phyloP scores from a whole-genome alignment of 2,329 filamentous ascomycete genomes.

The Pseudofabraea citricarpa region DNA sequence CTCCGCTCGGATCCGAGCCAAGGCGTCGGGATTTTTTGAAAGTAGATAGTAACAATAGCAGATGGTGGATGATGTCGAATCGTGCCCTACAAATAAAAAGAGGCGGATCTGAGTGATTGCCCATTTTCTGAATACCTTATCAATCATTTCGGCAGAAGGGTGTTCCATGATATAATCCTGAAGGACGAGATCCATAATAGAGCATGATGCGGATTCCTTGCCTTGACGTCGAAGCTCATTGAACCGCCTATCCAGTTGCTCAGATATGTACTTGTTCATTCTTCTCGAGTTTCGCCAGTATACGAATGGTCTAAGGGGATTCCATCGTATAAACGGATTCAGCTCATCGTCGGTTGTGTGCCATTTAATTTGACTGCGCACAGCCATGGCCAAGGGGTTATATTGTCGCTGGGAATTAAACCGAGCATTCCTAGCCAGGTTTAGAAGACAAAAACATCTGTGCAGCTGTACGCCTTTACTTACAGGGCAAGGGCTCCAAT shows the following conservation, averaged over 20 bases:
- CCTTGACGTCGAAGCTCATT: not conserved
- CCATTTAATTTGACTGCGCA: constrained; percentile 6
- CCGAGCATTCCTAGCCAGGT: not conserved
- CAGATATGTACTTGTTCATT: constrained; percentile 11
- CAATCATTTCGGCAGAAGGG: constrained; percentile 4
- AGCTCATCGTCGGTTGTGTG: not conserved
- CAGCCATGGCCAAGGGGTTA: constrained; percentile 10
- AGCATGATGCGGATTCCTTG: constrained; percentile 1
- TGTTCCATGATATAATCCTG: constrained; percentile 5
- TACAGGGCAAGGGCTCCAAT: constrained; percentile 14
- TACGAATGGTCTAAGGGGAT: constrained; percentile 4
- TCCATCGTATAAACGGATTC: constrained; percentile 7
- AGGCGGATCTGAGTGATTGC: constrained; percentile 14
- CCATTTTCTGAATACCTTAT: constrained; percentile 5
- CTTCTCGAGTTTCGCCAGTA: constrained; percentile 6
- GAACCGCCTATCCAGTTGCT: constrained; percentile 7
- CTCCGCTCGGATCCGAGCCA: constrained; percentile 8
- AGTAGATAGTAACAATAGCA: constrained; percentile 11
- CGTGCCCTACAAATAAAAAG: constrained; percentile 16
- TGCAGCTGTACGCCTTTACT: no score
- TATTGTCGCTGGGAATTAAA: constrained; percentile 9
- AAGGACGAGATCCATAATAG: constrained; percentile 12
- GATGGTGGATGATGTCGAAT: constrained; percentile 10
- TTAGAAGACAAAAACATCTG: not conserved
- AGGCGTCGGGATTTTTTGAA: constrained; percentile 7